A percentile compares a stretch with the other conserved stretches of the same genome.
These are phyloP conservation scores for Coemansia sp. DNA, from an alignment of 192 early-diverging fungal genomes.

Conservation along the genomic window DNA sequence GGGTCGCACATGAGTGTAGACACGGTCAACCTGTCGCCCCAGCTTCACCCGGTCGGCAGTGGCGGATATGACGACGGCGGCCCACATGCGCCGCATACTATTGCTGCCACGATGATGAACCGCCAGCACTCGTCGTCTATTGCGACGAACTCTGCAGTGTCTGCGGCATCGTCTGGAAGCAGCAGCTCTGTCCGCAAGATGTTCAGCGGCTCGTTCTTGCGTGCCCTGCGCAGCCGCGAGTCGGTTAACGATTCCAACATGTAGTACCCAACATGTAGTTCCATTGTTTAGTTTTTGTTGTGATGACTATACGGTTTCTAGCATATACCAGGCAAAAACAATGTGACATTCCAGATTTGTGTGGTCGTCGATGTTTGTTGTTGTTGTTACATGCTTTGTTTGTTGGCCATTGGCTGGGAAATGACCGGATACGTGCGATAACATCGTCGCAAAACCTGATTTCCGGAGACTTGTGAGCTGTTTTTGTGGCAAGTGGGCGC, in stretches of 20 bases:
- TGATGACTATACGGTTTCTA: too few relatives aligned
- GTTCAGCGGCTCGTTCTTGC: constrained; percentile 48
- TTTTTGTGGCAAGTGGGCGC: background rate
- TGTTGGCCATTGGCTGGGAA: constrained; percentile 19
- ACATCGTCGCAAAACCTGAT: background rate
- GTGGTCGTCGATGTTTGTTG: background rate
- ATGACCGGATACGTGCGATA: constrained; percentile 8
- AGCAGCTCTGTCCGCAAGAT: constrained; percentile 45
- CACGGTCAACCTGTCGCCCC: constrained; percentile 10
- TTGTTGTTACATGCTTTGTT: background rate
- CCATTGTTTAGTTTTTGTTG: too few relatives aligned
- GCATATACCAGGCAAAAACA: too few relatives aligned
- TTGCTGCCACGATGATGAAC: constrained; percentile 27
- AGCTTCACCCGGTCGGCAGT: constrained; percentile 5
- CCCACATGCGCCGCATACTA: constrained; percentile 18
- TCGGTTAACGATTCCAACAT: constrained; percentile 34
- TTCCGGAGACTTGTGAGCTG: background rate
- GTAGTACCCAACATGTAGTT: background rate
- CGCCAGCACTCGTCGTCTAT: constrained; percentile 16
- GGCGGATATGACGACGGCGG: constrained; percentile 2
- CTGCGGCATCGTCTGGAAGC: constrained; percentile 14
- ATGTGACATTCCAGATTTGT: background rate
- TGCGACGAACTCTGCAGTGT: constrained; percentile 9
- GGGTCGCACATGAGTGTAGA: constrained; percentile 36
- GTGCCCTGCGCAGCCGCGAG: constrained; percentile 47